phyloP scores from a whole-genome alignment of 352 stramenopile species.

The Globisporangium abappressorium region DNA sequence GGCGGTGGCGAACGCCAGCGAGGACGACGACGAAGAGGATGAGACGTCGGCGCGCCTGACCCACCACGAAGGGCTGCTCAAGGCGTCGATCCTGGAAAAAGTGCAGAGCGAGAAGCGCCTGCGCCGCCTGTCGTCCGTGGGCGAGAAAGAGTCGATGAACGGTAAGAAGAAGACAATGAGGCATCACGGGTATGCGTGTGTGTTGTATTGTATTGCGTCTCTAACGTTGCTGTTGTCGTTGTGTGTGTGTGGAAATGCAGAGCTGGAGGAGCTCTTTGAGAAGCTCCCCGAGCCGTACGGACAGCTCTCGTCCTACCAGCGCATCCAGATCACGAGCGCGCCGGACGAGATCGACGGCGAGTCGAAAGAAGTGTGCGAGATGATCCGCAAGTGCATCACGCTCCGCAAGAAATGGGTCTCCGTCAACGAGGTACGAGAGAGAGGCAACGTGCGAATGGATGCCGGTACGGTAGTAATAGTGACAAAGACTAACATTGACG shows the following conservation, averaged over 20 bases:
- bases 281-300: constrained; percentile 77
- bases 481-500: not conserved
- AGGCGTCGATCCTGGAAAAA: constrained; percentile 75
- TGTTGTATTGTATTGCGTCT: not conserved
- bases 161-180: constrained; percentile 1
- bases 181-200: not conserved
- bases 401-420: constrained; percentile 74
- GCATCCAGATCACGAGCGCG: constrained; percentile 69
- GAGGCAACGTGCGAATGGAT: not conserved
- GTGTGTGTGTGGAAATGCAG: constrained; percentile 8
- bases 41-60: constrained; percentile 34
- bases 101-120: constrained; percentile 72
- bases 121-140: constrained; percentile 45
- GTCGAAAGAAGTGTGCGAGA: constrained; percentile 72
- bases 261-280: constrained; percentile 67
- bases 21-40: constrained; percentile 31
- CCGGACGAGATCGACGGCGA: constrained; percentile 71
- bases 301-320: constrained; percentile 63
- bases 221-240: not conserved
- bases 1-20: constrained; percentile 12
- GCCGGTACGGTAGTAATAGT: not conserved
- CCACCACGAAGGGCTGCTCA: constrained; percentile 61
- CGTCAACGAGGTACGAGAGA: constrained; percentile 30
- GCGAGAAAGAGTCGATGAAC: constrained; percentile 22
- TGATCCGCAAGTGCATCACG: constrained; percentile 73